These are phyloP conservation scores for Picea sitchensis DNA, from an alignment of 75 land plant genomes.

Conservation along the genomic window DNA sequence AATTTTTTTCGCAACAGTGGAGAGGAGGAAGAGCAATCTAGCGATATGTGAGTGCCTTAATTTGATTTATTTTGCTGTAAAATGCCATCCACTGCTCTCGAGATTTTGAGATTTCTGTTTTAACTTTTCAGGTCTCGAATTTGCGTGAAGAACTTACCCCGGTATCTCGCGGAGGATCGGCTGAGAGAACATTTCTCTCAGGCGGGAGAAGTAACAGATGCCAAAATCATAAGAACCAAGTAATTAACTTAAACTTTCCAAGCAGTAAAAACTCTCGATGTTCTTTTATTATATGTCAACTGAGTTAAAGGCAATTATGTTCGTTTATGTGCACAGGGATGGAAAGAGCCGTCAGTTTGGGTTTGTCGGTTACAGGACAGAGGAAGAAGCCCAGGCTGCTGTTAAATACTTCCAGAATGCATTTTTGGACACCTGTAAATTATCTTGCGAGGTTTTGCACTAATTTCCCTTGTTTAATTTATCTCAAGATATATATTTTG, in stretches of 20 bases:
- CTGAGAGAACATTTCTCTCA: slow-evolving; percentile 78
- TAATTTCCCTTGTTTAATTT: neutral
- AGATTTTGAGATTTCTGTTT: neutral
- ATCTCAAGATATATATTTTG: neutral
- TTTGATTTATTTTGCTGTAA: too few relatives aligned
- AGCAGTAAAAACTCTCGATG: too few relatives aligned
- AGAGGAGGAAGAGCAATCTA: too few relatives aligned
- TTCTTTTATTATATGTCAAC: too few relatives aligned
- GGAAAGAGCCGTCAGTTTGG: slow-evolving; percentile 91
- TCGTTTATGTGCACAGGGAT: slow-evolving; percentile 46
- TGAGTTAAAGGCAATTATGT: neutral
- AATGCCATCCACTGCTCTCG: neutral
- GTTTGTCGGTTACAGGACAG: slow-evolving; percentile 82
- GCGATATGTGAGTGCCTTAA: too few relatives aligned
- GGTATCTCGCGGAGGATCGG: slow-evolving; percentile 67
- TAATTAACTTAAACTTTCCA: slow-evolving; percentile 12
- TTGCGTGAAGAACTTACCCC: slow-evolving; percentile 91
- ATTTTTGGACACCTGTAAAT: slow-evolving; percentile 71
- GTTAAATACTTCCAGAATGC: slow-evolving; percentile 72
- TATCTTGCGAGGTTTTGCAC: slow-evolving; percentile 78
- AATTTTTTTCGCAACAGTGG: too few relatives aligned
- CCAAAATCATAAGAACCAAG: slow-evolving; percentile 83
- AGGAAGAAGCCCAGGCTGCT: slow-evolving; percentile 79
- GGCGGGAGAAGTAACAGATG: slow-evolving; percentile 93
- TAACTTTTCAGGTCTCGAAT: slow-evolving; percentile 69